Evolutionary conservation across 106 monocot species (phyloP).

Genomic region (Amphibolis antarctica): DNA sequence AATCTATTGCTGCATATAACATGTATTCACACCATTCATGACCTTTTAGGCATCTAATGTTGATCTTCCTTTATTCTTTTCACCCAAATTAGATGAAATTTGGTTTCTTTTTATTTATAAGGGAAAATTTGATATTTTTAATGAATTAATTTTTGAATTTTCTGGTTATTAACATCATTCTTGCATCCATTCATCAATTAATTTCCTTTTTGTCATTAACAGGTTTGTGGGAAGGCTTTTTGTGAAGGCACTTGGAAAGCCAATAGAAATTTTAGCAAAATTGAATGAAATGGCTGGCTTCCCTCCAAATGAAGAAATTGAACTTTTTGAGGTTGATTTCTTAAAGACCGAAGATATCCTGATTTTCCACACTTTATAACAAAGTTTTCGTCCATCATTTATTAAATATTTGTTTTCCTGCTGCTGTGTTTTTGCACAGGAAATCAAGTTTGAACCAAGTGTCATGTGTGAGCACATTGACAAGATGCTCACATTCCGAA

Average conservation of each 20-base stretch:
- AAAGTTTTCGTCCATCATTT: not conserved
- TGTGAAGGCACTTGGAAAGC: constrained; percentile 74
- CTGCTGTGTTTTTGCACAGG: constrained; percentile 22
- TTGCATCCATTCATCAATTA: not conserved
- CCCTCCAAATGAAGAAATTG: constrained; percentile 65
- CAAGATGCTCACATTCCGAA: constrained; percentile 54
- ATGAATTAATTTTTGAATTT: too few species aligned
- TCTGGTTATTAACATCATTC: not conserved
- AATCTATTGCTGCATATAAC: too few species aligned
- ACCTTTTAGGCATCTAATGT: too few species aligned
- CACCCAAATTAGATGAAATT: too few species aligned
- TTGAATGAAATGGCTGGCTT: constrained; percentile 95
- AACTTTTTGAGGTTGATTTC: constrained; percentile 73
- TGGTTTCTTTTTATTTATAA: too few species aligned
- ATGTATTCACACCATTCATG: too few species aligned
- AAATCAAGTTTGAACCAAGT: constrained; percentile 97
- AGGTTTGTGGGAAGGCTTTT: constrained; percentile 83
- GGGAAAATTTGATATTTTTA: too few species aligned
- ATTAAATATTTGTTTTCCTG: not conserved
- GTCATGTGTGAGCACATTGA: constrained; percentile 97
- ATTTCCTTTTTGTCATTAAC: constrained; percentile 1
- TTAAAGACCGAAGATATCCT: constrained; percentile 1
- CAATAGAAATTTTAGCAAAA: constrained; percentile 65
- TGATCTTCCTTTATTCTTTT: too few species aligned
- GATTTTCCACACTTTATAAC: not conserved